Evolutionary conservation across 768 basidiomycete species (phyloP), one percentile per base, ranked within the genome.

Genomic region (Collybia nuda): DNA sequence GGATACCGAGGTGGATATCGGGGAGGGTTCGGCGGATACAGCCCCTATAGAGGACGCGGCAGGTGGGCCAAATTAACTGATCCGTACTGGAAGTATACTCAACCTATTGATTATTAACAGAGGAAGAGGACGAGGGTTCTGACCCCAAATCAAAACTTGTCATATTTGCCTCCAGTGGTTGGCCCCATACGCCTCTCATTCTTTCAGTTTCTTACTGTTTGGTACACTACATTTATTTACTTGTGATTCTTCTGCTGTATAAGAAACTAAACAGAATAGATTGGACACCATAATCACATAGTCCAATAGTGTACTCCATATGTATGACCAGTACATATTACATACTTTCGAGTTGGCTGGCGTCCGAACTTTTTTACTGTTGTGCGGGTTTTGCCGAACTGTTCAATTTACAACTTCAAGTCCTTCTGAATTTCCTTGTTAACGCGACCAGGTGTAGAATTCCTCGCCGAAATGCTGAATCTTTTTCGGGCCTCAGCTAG

Each of bases 101-200:
- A 43, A 38, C 44, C 56, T 40, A 57, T 17, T 32, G 12, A 32
- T 38, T 23, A 3, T 12, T 36, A 7, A 6, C 52, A 61, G 60
- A 48, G 60, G 60, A 40, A 75, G 91, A 62, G 91, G 88, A 56
- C 86, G 91, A 59, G 91, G 91, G 39, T 89, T 70, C 61, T 88
- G 57, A 70, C 29, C 42, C 17, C 38, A 41, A 55, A 48, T 11
- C 8, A 50, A 55, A 56, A 56, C 47, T 48, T 46, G 48, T 6
- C 12, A 32, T 14, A 49, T n/a, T 35, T 37, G 41, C 35, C 42
- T 37, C n/a, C n/a, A 32, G 29, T 45, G 18, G 29, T 18, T 6
- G 19, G 8, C 36, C 14, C 8, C 26, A 14, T 32, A 9, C 32
- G 12, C 32, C n/a, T 38, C 32, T 39, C 49, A 48, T n/a, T 18